Percentiles rank a stretch among this genome's conserved stretches.
These are phyloP conservation scores for Fusarium lateritium DNA, from an alignment of 2,329 filamentous ascomycete species.

Conservation along the genomic window DNA sequence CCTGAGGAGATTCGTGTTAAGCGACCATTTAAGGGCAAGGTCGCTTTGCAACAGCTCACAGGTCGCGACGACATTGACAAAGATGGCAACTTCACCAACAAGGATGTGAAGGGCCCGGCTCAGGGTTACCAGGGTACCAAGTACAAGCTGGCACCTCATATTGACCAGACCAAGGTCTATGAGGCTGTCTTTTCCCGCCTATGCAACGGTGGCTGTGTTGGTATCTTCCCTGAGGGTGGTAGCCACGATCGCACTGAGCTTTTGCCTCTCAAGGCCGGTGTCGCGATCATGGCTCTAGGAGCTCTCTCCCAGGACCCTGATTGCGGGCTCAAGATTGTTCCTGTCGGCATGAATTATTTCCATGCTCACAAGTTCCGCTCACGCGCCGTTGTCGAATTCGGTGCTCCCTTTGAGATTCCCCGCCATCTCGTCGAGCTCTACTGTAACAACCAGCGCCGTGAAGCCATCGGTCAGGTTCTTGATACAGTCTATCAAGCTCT, in stretches of 20 bases:
- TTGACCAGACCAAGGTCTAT: constrained; percentile 95
- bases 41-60: constrained; percentile 85
- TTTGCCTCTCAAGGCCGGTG: constrained; percentile 93
- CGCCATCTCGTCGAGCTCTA: constrained; percentile 88
- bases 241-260: constrained; percentile 95
- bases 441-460: constrained; percentile 84
- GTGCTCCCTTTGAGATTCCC: constrained; percentile 88
- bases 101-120: constrained; percentile 66
- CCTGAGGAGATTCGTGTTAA: constrained; percentile 88
- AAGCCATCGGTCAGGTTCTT: constrained; percentile 87
- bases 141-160: constrained; percentile 91
- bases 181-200: constrained; percentile 91
- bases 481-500: constrained; percentile 90
- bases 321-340: constrained; percentile 93
- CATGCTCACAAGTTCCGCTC: constrained; percentile 99
- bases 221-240: constrained; percentile 97
- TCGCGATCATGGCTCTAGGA: constrained; percentile 97
- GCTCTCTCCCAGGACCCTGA: constrained; percentile 87
- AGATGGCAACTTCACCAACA: constrained; percentile 73
- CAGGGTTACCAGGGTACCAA: constrained; percentile 81
- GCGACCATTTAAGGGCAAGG: constrained; percentile 84
- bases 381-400: constrained; percentile 95
- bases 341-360: constrained; percentile 99
- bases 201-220: constrained; percentile 87
- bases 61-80: constrained; percentile 80